These are phyloP conservation scores for Coprinopsis sp. DNA, from an alignment of 768 basidiomycete genomes.

Conservation along the genomic window DNA sequence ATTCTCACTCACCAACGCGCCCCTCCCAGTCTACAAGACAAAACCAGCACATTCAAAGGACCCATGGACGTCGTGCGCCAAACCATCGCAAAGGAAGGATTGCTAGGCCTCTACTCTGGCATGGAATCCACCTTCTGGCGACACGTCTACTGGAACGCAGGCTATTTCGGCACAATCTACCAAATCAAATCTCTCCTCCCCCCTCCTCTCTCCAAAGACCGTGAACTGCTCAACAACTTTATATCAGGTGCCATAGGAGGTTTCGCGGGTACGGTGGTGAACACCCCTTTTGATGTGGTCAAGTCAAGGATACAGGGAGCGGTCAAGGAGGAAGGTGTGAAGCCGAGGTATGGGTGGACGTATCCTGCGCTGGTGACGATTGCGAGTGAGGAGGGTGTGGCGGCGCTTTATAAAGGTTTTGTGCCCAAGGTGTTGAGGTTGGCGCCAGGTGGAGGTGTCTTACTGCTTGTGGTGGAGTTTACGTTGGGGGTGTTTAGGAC, in stretches of 20 bases:
- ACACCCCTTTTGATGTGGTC: conserved; percentile 84
- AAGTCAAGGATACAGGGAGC: conserved; percentile 92
- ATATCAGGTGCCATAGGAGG: conserved; percentile 88
- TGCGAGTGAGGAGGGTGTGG: conserved; percentile 80
- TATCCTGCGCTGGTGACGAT: conserved; percentile 84
- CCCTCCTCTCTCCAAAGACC: conserved; percentile 68
- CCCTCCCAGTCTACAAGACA: conserved; percentile 75
- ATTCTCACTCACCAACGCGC: conserved; percentile 1
- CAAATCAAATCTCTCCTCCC: conserved; percentile 78
- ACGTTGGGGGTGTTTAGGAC: conserved; percentile 74
- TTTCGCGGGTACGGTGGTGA: conserved; percentile 81
- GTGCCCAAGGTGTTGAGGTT: conserved; percentile 92
- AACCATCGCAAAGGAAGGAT: conserved; percentile 70
- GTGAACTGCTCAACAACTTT: conserved; percentile 82
- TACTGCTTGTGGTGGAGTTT: conserved; percentile 90
- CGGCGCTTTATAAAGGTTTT: conserved; percentile 92
- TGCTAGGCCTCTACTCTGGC: conserved; percentile 84
- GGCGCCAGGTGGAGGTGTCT: conserved; percentile 92
- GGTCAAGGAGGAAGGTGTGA: conserved; percentile 58
- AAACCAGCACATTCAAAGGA: conserved; percentile 83
- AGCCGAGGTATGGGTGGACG: conserved; percentile 91
- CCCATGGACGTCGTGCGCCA: conserved; percentile 88
- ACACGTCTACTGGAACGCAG: conserved; percentile 93
- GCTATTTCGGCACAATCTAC: conserved; percentile 92
- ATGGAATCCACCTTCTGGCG: conserved; percentile 99